Evolutionary conservation across 2,329 filamentous ascomycete genomes (phyloP), one percentile per base, ranked within the genome.

Genomic region (Trichoderma atroviride): DNA sequence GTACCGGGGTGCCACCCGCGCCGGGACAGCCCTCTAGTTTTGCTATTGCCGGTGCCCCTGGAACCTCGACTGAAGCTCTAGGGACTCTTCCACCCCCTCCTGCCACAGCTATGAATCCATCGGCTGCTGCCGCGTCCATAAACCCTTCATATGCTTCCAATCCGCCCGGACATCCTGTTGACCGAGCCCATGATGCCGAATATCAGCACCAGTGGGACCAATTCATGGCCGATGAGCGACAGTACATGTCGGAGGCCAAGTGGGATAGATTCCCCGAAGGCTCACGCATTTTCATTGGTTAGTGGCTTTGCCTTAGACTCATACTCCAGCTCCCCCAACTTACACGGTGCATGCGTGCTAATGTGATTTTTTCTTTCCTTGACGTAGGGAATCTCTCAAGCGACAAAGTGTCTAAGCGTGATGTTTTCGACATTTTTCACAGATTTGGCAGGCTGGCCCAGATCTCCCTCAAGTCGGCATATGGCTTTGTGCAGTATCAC

Each of bases 401-500:
- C 65, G 95, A 98, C 78, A 91, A 94, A 77, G 94, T 97, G 16
- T 96, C 93, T 7, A 98, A 98, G 81, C 89, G 92, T 73, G 94
- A 98, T 79, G 89, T 98, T 10, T 98, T 97, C 80, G 91, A 97
- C 77, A 86, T 95, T 22, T 98, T 99, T 77, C 89, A 94, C 76
- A 87, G 86, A 69, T 94, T 93, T 77, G 96, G 96, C 66, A 91
- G 90, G 71, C 84, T 99, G 58, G 95, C 94, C 2, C 96, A 99
- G 78, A 96, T 98, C 70, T 97, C 94, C 0, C 93, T 98, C 74
- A 98, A 98, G 80, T 94, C 96, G 73, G 94, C 94, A 1, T 98
- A 97, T 80, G 96, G 96, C 1, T 99, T 98, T 77, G 94, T 98
- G 43, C 96, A 98, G 78, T 99, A 96, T 73, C 86, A 97, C 73